Evolutionary conservation across 768 basidiomycete genomes (phyloP).

Genomic region (Mycena venus): DNA sequence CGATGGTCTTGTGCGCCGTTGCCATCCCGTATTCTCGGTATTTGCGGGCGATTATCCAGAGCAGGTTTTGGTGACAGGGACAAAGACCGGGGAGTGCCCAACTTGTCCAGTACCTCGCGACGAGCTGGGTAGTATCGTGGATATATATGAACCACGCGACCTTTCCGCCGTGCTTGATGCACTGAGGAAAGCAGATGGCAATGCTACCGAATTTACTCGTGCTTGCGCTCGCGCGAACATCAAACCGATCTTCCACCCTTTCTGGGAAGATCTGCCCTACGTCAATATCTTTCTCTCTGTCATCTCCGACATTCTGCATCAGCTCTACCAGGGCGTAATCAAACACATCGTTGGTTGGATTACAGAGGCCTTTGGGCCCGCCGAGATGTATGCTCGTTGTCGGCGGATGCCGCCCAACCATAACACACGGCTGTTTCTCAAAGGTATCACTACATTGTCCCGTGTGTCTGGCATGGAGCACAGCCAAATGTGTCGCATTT

Average conservation of each 20-base stretch:
- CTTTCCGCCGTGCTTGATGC: constrained; percentile 19
- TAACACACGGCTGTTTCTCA: constrained; percentile 34
- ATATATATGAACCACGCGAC: constrained; percentile 15
- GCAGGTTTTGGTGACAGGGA: constrained; percentile 50
- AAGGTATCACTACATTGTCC: constrained; percentile 5
- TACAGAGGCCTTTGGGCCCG: constrained; percentile 21
- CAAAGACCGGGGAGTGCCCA: constrained; percentile 39
- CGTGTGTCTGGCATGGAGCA: constrained; percentile 14
- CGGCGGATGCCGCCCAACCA: constrained; percentile 44
- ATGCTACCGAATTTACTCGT: constrained; percentile 8
- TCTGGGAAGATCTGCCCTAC: no score
- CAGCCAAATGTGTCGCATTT: constrained; percentile 6
- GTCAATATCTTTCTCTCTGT: constrained; percentile 40
- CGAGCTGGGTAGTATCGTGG: constrained; percentile 1
- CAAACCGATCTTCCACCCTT: constrained; percentile 34
- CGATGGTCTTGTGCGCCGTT: constrained; percentile 44
- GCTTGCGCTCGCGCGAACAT: constrained; percentile 14
- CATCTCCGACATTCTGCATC: constrained; percentile 52
- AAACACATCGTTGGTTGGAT: constrained; percentile 45
- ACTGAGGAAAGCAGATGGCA: not conserved
- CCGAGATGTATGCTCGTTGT: constrained; percentile 45
- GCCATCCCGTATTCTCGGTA: constrained; percentile 52
- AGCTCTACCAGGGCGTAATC: constrained; percentile 50
- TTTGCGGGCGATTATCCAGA: constrained; percentile 57
- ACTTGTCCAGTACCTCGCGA: not conserved